These are phyloP conservation scores for Ascochyta rabiei DNA, from an alignment of 2,329 filamentous ascomycete species.

Conservation along the genomic window DNA sequence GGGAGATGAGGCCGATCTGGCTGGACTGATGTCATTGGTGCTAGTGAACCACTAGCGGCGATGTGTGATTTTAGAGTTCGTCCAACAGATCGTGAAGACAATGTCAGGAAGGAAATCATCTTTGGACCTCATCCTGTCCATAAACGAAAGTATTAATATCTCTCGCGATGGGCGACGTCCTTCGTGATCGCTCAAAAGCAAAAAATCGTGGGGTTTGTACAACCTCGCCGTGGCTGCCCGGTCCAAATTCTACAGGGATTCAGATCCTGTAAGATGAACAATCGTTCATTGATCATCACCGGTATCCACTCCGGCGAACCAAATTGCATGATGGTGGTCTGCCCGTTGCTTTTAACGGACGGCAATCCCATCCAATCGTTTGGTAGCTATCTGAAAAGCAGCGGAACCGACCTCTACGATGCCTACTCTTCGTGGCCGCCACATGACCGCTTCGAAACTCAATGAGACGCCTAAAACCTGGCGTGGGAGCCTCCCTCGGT, in stretches of 20 bases:
- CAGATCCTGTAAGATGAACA: constrained; percentile 15
- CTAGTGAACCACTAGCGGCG: constrained; percentile 9
- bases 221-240: neutral
- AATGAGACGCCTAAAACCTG: neutral
- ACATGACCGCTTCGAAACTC: neutral
- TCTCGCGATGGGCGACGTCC: neutral
- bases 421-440: neutral
- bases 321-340: neutral
- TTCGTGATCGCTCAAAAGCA: neutral
- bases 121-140: neutral
- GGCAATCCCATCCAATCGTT: constrained; percentile 5
- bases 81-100: constrained; percentile 3
- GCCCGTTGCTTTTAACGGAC: constrained; percentile 4
- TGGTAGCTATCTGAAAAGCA: neutral
- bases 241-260: neutral
- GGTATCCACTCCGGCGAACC: constrained; percentile 1
- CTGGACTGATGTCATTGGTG: constrained; percentile 11
- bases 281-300: constrained; percentile 2
- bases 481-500: neutral
- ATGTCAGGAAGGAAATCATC: neutral
- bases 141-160: no score
- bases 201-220: neutral
- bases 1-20: constrained; percentile 9
- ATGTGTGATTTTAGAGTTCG: constrained; percentile 3
- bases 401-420: neutral